phyloP scores from a whole-genome alignment of 176 grass and related monocot genomes.

The Metroxylon sagu region DNA sequence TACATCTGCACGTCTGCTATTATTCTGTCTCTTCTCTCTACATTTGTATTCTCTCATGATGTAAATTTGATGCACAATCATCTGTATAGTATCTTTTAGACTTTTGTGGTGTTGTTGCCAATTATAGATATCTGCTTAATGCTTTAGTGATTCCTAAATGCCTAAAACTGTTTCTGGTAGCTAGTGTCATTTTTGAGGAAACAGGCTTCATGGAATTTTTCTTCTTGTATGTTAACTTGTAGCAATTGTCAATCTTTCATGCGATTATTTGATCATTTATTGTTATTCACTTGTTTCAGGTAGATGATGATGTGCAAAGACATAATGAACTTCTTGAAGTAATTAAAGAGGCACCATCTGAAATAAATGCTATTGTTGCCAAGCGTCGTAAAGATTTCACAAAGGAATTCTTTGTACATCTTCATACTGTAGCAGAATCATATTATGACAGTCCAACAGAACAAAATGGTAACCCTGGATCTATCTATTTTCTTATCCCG shows the following conservation, averaged over 20 bases:
- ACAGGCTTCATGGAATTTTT: too few relatives aligned
- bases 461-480: slow-evolving; percentile 45
- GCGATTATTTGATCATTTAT: neutral
- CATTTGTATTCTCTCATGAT: too few relatives aligned
- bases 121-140: too few relatives aligned
- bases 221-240: too few relatives aligned
- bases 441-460: slow-evolving; percentile 47
- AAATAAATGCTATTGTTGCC: slow-evolving; percentile 57
- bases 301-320: slow-evolving; percentile 86
- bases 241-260: too few relatives aligned
- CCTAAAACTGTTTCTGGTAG: too few relatives aligned
- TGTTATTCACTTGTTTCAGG: slow-evolving; percentile 26
- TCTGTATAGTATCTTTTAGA: too few relatives aligned
- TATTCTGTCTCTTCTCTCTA: too few relatives aligned
- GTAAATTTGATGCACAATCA: too few relatives aligned
- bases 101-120: too few relatives aligned
- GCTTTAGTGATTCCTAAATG: too few relatives aligned
- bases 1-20: neutral
- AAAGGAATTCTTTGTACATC: slow-evolving; percentile 78
- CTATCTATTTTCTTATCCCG: neutral
- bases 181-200: too few relatives aligned
- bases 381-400: slow-evolving; percentile 85
- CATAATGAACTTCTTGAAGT: slow-evolving; percentile 76
- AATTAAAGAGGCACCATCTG: slow-evolving; percentile 46
- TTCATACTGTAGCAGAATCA: slow-evolving; percentile 69